These are phyloP conservation scores for Trichoderma semiorbis DNA, from an alignment of 2,329 filamentous ascomycete genomes.

Conservation along the genomic window DNA sequence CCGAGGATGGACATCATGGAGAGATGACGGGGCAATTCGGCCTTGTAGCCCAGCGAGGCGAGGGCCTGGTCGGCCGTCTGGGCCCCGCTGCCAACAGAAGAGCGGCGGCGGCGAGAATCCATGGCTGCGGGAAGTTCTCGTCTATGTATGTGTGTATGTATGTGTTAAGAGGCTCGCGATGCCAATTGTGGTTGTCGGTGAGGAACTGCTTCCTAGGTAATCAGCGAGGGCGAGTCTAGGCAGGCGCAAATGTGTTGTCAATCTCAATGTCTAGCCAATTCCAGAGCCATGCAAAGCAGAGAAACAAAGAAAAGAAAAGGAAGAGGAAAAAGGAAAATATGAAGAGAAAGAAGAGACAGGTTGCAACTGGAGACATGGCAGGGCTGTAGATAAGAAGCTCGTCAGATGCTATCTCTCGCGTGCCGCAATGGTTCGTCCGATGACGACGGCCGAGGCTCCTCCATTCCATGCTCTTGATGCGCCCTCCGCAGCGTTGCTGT, in stretches of 20 bases:
- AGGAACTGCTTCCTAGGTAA: not conserved
- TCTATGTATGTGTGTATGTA: not conserved
- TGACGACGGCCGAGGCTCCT: slow-evolving; percentile 5
- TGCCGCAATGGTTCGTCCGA: not conserved
- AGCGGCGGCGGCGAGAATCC: slow-evolving; percentile 13
- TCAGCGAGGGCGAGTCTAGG: not conserved
- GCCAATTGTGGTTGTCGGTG: not conserved
- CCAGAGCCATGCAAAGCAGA: not conserved
- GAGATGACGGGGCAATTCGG: slow-evolving; percentile 49
- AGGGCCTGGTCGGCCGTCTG: slow-evolving; percentile 41
- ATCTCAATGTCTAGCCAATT: not conserved
- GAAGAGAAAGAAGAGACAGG: not conserved
- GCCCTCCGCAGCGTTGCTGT: not conserved
- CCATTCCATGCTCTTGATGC: not conserved
- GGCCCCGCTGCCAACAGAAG: slow-evolving; percentile 20
- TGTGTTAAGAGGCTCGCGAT: not conserved
- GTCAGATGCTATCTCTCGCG: not conserved
- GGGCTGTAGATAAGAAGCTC: not conserved
- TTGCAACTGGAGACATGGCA: not conserved
- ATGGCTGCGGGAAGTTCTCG: not conserved
- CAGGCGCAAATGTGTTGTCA: not conserved
- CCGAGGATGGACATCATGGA: slow-evolving; percentile 48
- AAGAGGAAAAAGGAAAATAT: not conserved
- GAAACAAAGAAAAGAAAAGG: not conserved
- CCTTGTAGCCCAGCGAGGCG: slow-evolving; percentile 47